These are phyloP conservation scores for Cladosporium phlei DNA, from an alignment of 2,329 filamentous ascomycete genomes.

Conservation along the genomic window DNA sequence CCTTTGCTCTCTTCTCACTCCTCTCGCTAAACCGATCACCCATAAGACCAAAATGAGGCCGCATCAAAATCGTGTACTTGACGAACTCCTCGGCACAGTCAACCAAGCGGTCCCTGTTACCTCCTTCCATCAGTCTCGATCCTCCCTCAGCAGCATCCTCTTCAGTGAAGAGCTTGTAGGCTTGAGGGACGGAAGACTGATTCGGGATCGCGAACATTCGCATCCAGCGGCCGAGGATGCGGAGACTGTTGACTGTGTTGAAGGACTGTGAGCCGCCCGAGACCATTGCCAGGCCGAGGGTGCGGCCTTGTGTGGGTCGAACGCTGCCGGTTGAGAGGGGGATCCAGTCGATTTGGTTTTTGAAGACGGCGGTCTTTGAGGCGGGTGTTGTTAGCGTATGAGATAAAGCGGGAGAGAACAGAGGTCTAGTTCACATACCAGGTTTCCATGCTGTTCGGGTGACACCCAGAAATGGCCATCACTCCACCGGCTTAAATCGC, in stretches of 20 bases:
- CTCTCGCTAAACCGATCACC: slow-evolving; percentile 61
- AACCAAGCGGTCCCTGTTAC: slow-evolving; percentile 26
- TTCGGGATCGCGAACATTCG: slow-evolving; percentile 52
- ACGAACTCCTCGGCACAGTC: slow-evolving; percentile 64
- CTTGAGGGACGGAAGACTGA: slow-evolving; percentile 59
- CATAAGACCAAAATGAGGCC: slow-evolving; percentile 57
- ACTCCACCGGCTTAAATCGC: slow-evolving; percentile 58
- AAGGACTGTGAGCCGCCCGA: slow-evolving; percentile 62
- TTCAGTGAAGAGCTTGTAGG: slow-evolving; percentile 54
- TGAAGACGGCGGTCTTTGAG: slow-evolving; percentile 58
- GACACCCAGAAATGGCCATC: slow-evolving; percentile 64
- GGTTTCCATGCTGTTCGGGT: slow-evolving; percentile 62
- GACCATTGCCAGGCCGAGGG: slow-evolving; percentile 58
- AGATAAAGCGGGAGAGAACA: slow-evolving; percentile 20
- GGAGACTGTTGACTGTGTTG: slow-evolving; percentile 62
- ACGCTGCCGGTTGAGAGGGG: slow-evolving; percentile 58
- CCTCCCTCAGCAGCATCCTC: slow-evolving; percentile 22
- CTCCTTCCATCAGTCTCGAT: slow-evolving; percentile 22
- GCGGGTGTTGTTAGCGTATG: not conserved
- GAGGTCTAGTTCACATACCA: slow-evolving; percentile 38
- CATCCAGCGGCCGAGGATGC: slow-evolving; percentile 60
- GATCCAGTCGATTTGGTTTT: slow-evolving; percentile 68
- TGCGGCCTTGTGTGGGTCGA: slow-evolving; percentile 62
- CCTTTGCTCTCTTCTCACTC: slow-evolving; percentile 2
- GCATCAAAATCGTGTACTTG: slow-evolving; percentile 63